These are phyloP conservation scores for Arachis hypogaea DNA, from an alignment of 306 rosid species.

Conservation along the genomic window DNA sequence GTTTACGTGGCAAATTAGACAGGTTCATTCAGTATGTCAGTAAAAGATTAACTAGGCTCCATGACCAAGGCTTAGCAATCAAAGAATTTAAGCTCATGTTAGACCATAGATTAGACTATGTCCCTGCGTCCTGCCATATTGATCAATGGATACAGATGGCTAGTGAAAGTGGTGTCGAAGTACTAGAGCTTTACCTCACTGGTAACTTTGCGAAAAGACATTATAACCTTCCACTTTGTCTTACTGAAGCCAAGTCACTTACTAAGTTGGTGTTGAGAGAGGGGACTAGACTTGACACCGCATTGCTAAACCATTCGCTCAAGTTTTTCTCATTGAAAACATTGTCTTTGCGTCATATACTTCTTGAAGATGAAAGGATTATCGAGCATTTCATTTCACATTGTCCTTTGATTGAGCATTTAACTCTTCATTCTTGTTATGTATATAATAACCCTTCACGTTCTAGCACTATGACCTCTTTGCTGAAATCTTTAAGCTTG, in stretches of 20 bases:
- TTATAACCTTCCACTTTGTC: conserved; percentile 29
- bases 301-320: conserved; percentile 23
- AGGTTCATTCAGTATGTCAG: conserved; percentile 34
- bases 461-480: background rate
- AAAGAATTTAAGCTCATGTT: conserved; percentile 19
- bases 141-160: conserved; percentile 41
- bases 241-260: conserved; percentile 36
- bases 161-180: conserved; percentile 30
- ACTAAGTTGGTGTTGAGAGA: conserved; percentile 26
- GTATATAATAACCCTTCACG: no score
- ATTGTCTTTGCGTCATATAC: conserved; percentile 8
- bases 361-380: background rate
- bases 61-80: conserved; percentile 24
- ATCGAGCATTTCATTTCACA: conserved; percentile 37
- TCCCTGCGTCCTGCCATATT: conserved; percentile 5
- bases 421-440: no score
- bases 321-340: conserved; percentile 29
- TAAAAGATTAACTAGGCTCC: conserved; percentile 20
- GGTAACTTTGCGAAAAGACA: background rate
- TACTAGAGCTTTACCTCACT: conserved; percentile 32
- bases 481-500: conserved; percentile 22
- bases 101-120: background rate
- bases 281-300: background rate
- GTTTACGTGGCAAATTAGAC: background rate
- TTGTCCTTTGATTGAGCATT: conserved; percentile 29